Evolutionary conservation across 2,329 filamentous ascomycete species (phyloP).

Genomic region (Coleophoma crateriformis): DNA sequence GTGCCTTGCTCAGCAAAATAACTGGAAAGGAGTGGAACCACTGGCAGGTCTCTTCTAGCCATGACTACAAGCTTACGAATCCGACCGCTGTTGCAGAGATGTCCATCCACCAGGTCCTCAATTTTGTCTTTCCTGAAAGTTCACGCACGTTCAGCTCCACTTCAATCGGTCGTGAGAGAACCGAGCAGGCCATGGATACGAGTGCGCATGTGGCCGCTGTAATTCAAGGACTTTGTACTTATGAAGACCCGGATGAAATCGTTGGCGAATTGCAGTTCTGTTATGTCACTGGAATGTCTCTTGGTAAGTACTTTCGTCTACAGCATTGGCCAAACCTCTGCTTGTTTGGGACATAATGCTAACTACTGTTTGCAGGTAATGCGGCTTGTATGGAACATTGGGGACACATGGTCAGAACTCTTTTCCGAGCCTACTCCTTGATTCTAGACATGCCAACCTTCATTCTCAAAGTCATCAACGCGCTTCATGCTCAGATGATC

Average conservation of each 20-base stretch:
- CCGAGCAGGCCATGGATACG: slow-evolving; percentile 41
- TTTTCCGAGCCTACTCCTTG: slow-evolving; percentile 46
- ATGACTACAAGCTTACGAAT: slow-evolving; percentile 32
- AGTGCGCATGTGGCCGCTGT: slow-evolving; percentile 39
- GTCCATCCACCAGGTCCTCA: slow-evolving; percentile 34
- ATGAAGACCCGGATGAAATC: slow-evolving; percentile 36
- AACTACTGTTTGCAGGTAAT: slow-evolving; percentile 33
- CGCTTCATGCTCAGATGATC: slow-evolving; percentile 48
- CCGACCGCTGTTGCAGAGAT: neutral
- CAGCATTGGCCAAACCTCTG: too few relatives aligned
- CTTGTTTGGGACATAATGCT: neutral
- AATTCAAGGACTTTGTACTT: slow-evolving; percentile 27
- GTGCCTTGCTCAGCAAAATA: slow-evolving; percentile 39
- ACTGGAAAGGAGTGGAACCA: slow-evolving; percentile 35
- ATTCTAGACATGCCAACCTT: slow-evolving; percentile 37
- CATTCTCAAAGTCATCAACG: slow-evolving; percentile 39
- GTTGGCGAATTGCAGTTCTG: slow-evolving; percentile 56
- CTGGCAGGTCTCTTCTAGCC: slow-evolving; percentile 49
- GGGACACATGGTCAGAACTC: slow-evolving; percentile 48
- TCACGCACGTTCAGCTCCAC: slow-evolving; percentile 35
- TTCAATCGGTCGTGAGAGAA: slow-evolving; percentile 29
- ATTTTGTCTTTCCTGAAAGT: slow-evolving; percentile 40
- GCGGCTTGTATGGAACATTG: slow-evolving; percentile 56
- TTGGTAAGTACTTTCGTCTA: slow-evolving; percentile 20
- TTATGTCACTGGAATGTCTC: slow-evolving; percentile 50